Conservation (phyloP, 2,329 filamentous ascomycete species). For the Microdochium nivale region DNA sequence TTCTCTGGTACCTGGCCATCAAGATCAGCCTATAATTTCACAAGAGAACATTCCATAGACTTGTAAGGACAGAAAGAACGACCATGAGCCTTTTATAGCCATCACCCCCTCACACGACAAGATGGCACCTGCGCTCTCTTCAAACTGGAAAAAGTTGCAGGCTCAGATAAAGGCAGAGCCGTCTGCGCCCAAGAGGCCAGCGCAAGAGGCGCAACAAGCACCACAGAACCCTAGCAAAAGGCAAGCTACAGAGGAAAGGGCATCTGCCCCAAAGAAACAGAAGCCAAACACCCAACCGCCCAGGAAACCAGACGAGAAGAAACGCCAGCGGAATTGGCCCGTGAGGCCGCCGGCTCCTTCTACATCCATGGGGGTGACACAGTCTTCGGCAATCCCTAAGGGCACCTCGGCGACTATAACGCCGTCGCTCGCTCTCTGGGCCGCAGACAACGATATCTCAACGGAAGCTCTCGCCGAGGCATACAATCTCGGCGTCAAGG, state of each 20-base stretch:
- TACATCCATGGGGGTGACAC: conserved; percentile 45
- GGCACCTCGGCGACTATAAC: conserved; percentile 31
- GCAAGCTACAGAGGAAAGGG: conserved; percentile 23
- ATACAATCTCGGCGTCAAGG: conserved; percentile 46
- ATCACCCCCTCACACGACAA: neutral
- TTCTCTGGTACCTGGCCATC: too few relatives aligned
- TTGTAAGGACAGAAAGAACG: too few relatives aligned
- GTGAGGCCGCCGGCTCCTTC: conserved; percentile 3
- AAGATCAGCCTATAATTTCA: too few relatives aligned
- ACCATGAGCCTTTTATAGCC: neutral
- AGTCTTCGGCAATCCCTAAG: conserved; percentile 36
- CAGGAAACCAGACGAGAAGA: conserved; percentile 20
- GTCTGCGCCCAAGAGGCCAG: conserved; percentile 10
- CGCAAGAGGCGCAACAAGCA: conserved; percentile 17
- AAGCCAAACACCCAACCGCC: conserved; percentile 12
- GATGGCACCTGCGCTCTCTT: conserved; percentile 45
- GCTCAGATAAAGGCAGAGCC: conserved; percentile 43
- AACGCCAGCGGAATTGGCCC: conserved; percentile 1
- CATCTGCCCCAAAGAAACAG: conserved; percentile 12
- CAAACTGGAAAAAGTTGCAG: conserved; percentile 75
- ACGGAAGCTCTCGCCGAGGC: conserved; percentile 51
- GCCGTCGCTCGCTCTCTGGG: conserved; percentile 50
- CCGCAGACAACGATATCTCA: conserved; percentile 52
- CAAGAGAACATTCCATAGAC: too few relatives aligned
- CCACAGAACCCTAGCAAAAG: conserved; percentile 27